phyloP scores from a whole-genome alignment of 345 rosid species.

The Tarenaya hassleriana region DNA sequence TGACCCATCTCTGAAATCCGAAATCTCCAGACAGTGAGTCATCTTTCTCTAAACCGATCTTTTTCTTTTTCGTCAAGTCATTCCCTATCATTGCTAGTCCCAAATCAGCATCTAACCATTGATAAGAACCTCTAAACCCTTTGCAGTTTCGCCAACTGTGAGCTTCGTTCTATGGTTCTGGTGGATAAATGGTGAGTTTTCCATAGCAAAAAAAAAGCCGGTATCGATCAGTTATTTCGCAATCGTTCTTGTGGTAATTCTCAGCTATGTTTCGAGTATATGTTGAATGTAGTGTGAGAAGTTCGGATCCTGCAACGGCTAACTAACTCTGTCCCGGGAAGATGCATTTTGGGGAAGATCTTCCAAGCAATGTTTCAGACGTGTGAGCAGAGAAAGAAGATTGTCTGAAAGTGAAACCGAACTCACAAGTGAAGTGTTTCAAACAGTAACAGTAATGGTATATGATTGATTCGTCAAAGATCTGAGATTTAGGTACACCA shows the following conservation, averaged over 20 bases:
- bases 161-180: conserved; percentile 60
- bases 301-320: conserved; percentile 38
- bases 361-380: conserved; percentile 46
- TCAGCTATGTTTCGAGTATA: background rate
- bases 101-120: too few species aligned
- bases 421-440: too few species aligned
- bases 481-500: too few species aligned
- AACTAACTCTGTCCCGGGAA: conserved; percentile 59
- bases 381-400: conserved; percentile 6
- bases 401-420: too few species aligned
- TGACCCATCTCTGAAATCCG: conserved; percentile 41
- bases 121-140: too few species aligned
- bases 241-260: background rate
- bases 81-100: too few species aligned
- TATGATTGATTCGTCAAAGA: too few species aligned
- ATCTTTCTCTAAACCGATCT: background rate
- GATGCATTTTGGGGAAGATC: conserved; percentile 45
- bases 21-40: conserved; percentile 55
- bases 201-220: background rate
- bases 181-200: conserved; percentile 51
- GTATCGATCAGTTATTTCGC: too few species aligned
- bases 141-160: conserved; percentile 69
- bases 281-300: conserved; percentile 35
- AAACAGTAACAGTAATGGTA: too few species aligned
- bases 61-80: conserved; percentile 12